These are phyloP conservation scores for Alnus glutinosa DNA, from an alignment of 306 rosid species.

Conservation along the genomic window DNA sequence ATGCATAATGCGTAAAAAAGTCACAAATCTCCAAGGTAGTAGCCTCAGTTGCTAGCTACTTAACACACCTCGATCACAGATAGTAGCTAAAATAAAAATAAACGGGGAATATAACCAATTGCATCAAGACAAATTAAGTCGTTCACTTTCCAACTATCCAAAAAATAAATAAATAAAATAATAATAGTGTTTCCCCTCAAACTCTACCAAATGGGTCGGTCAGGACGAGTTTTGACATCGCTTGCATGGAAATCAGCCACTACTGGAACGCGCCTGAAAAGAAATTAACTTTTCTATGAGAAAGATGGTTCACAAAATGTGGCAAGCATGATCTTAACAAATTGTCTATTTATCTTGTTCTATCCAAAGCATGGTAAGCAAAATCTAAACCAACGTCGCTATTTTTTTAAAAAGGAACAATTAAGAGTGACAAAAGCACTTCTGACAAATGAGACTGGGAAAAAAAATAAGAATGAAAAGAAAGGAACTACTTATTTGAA, in stretches of 20 bases:
- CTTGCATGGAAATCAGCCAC: constrained; percentile 42
- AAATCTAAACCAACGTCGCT: too few species aligned
- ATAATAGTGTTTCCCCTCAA: background rate
- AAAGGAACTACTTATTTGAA: background rate
- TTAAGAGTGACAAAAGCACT: too few species aligned
- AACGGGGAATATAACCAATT: background rate
- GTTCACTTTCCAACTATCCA: background rate
- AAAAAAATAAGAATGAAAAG: background rate
- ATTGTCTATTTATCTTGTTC: too few species aligned
- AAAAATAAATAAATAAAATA: background rate
- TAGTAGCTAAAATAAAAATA: background rate
- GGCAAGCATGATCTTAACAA: too few species aligned
- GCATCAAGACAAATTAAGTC: background rate
- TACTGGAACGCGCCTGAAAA: constrained; percentile 67
- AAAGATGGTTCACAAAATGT: background rate
- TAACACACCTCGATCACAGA: background rate
- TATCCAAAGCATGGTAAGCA: too few species aligned
- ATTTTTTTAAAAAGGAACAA: too few species aligned
- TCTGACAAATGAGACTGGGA: too few species aligned
- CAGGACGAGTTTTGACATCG: background rate
- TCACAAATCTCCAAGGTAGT: background rate
- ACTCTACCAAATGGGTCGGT: background rate
- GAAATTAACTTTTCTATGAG: background rate
- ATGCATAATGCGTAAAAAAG: background rate
- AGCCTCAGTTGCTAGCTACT: background rate